A percentile compares a stretch with the other conserved stretches of the same genome.
Evolutionary conservation across 768 basidiomycete species (phyloP).

Genomic region (Pleurotus pulmonarius): DNA sequence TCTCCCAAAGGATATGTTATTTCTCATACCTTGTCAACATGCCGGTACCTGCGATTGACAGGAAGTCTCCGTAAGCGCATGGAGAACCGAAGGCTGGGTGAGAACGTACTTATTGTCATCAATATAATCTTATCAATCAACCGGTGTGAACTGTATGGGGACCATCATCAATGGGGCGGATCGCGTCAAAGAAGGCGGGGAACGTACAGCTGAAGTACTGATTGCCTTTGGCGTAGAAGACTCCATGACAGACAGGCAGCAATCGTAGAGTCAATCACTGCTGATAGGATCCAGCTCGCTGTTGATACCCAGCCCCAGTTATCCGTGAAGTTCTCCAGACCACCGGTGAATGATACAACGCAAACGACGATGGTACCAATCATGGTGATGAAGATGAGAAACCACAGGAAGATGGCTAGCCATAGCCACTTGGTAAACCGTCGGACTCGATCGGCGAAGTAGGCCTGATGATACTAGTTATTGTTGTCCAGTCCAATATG

Average conservation of each 20-base stretch:
- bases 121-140: constrained; percentile 7
- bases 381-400: constrained; percentile 5
- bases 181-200: not conserved
- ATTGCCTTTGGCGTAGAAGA: constrained; percentile 4
- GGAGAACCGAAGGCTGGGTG: not conserved
- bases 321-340: constrained; percentile 2
- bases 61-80: too few species aligned
- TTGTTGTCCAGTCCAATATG: not conserved
- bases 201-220: constrained; percentile 1
- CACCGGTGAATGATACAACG: constrained; percentile 3
- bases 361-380: constrained; percentile 5
- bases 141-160: not conserved
- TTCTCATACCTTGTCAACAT: constrained; percentile 1
- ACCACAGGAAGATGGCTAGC: constrained; percentile 4
- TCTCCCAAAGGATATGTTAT: too few species aligned
- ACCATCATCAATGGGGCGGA: not conserved
- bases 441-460: constrained; percentile 4
- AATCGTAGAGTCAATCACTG: constrained; percentile 2
- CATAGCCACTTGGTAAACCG: constrained; percentile 2
- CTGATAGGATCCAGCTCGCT: constrained; percentile 2
- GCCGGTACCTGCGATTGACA: not conserved
- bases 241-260: constrained; percentile 2
- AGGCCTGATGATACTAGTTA: not conserved
- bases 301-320: constrained; percentile 7
- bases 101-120: constrained; percentile 7